Percentiles rank a stretch among this genome's conserved stretches.
phyloP scores from a whole-genome alignment of 805 yeast species.

The Wickerhamomyces rabaulensis region DNA sequence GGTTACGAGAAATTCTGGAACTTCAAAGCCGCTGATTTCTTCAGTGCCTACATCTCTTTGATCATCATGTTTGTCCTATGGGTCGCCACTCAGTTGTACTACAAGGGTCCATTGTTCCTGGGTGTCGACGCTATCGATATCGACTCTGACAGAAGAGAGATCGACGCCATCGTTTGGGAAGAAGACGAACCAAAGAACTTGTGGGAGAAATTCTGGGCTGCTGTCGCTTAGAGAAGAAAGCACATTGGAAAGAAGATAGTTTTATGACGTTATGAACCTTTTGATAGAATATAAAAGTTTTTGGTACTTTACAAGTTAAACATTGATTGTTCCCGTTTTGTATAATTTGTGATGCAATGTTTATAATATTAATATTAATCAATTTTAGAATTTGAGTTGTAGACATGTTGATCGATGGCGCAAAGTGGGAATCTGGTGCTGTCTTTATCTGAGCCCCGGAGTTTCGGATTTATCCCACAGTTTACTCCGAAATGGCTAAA shows the following conservation, averaged over 20 bases:
- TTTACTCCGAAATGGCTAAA: too few species aligned
- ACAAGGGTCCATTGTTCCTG: constrained; percentile 40
- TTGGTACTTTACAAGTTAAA: not conserved
- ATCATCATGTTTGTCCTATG: constrained; percentile 53
- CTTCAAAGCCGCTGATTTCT: constrained; percentile 47
- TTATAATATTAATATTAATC: too few species aligned
- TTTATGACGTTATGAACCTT: not conserved
- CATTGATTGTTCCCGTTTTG: not conserved
- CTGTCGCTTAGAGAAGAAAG: not conserved
- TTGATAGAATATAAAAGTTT: not conserved
- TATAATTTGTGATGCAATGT: not conserved
- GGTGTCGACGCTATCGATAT: constrained; percentile 20
- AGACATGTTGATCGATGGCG: too few species aligned
- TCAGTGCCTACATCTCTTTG: constrained; percentile 72
- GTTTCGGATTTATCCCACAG: too few species aligned
- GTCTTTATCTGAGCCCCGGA: too few species aligned
- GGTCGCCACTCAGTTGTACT: constrained; percentile 50
- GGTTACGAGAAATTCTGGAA: constrained; percentile 62
- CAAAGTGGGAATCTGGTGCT: too few species aligned
- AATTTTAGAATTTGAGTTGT: too few species aligned
- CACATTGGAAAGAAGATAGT: not conserved
- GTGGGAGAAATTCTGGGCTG: constrained; percentile 54
- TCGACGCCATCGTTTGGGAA: constrained; percentile 46
- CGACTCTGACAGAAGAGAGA: constrained; percentile 24
- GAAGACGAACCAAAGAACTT: constrained; percentile 43